Evolutionary conservation across 257 asterid genomes (phyloP), one percentile per base, ranked within the genome.

Genomic region (Petunia secreta): DNA sequence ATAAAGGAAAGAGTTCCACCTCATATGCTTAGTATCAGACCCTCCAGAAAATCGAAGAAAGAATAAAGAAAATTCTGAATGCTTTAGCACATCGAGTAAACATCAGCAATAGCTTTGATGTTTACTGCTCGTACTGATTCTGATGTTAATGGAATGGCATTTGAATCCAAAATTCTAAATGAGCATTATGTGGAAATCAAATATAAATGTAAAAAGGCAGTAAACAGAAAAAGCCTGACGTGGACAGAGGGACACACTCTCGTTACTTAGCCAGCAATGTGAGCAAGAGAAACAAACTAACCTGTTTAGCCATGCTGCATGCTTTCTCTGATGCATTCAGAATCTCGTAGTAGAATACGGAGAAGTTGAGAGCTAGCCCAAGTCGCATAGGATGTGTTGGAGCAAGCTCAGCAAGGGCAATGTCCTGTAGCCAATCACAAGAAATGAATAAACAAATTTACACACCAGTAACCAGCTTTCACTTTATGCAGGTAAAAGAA

Each of bases 221-320:
- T 36, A 16, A 13, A 0, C 34, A 34, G 60, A n/a, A 34, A 73
- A 69, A 3, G 44, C 59, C 1, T 8, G 46, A 13, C 8, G 25
- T 50, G 14, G 34, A 34, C 75, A 66, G 3, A 40, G 15, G 2
- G 50, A 66, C 34, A 10, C 6, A 34, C 25, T 50, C 41, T 5
- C 62, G 50, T 73, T 50, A 50, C 36, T 5, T 11, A 11, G 6
- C 1, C 2, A 3, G 46, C 62, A 25, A 76, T 58, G 57, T 54
- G 37, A 40, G 41, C 15, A 58, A 57, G 53, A 57, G 53, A 76
- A 60, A 40, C 34, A 4, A 39, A 43, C 57, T n/a, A 34, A 91
- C 95, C 95, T 91, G 91, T 85, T 88, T 91, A 25, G 95, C 95
- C 92, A 91, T 89, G 83, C 69, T 79, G 86, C 95, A 91, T 80